Evolutionary conservation across 2,329 filamentous ascomycete species (phyloP), one percentile per base, ranked within the genome.

Genomic region (Diplocarpon rosae): DNA sequence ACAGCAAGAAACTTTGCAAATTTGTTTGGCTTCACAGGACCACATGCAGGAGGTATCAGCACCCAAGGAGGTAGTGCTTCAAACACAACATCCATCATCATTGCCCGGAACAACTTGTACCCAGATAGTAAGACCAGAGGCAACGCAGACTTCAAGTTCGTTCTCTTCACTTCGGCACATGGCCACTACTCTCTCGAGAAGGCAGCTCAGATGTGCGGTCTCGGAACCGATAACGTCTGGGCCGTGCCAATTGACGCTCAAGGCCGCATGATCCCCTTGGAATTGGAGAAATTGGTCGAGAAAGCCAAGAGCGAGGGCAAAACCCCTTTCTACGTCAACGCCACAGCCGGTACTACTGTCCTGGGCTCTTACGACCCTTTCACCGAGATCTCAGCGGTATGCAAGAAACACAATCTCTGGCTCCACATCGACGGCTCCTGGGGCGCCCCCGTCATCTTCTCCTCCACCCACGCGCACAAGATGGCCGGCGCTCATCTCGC

Each of bases 121-220:
- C 89, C 90, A 0, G 70, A 76, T 9, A 87, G 82, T 41, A 95
- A 94, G 63, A 68, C 67, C 0, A 63, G 73, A 1, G 92, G 92
- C 13, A 87, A 88, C 59, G 73, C 70, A 1, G 59, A 61, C 3
- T 65, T 70, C 50, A 70, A 73, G 15, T 90, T 95, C 57, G 82
- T 87, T 15, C 66, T 95, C 43, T 95, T 96, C 67, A 95, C 90
- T 2, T 86, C 80, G 53, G 78, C 74, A 1, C 88, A 96, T 62
- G 89, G 90, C 0, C 92, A 96, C 69, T 98, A 96, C 69, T 89
- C 82, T 5, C 77, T 96, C 20, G 87, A 95, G 59, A 96, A 96
- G 67, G 89, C 88, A 2, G 89, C 89, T n/a, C 83, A 90, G 60
- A 83, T 90, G 59, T 83, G 83, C 56, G 92, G 92, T 0, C 75